Evolutionary conservation across 495 filamentous ascomycete genomes (phyloP), one percentile per base, ranked within the genome.

Genomic region (Cercophora sp.): DNA sequence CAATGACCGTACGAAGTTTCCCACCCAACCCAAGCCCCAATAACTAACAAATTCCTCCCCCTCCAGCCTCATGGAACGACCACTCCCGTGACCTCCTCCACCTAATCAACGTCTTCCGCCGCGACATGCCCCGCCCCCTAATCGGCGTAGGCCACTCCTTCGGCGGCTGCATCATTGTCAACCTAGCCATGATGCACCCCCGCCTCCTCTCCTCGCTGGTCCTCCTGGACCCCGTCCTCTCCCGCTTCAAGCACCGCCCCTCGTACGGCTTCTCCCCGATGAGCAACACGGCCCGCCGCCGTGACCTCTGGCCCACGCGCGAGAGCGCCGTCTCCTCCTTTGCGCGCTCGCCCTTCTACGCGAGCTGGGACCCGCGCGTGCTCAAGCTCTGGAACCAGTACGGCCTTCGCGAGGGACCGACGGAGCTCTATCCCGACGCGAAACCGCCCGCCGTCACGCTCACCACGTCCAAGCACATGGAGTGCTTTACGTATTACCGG

Each of bases 101-200:
- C 58, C 78, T 96, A 62, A 78, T 93, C 70, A 96, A 96, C 69
- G 73, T 80, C 36, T 91, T 96, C 70, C 87, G 89, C 25, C 69
- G 76, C 6, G 69, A 88, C 51, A 94, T 97, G 88, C 84, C 87
- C 3, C 85, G 88, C 9, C 92, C 93, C 4, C 69, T 96, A n/a
- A 70, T 96, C 51, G 93, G 91, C 24, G 65, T 98, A 3, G 93
- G 93, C 18, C 93, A 98, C 70, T 92, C 87, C 64, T 86, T 90
- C 77, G 93, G 93, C 57, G 91, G 79, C 53, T 80, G 79, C 62
- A 79, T 87, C 45, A 78, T 89, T 55, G 67, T 71, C 49, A 73
- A 80, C 48, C 64, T 80, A 13, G 74, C 88, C 15, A 72, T 93
- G 11, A 77, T 91, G 54, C 88, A 96, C 71, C 91, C 93, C 8